Percentiles rank a stretch among this genome's conserved stretches.
Evolutionary conservation across 2,329 filamentous ascomycete species (phyloP).

Genomic region (Botrytis porri): DNA sequence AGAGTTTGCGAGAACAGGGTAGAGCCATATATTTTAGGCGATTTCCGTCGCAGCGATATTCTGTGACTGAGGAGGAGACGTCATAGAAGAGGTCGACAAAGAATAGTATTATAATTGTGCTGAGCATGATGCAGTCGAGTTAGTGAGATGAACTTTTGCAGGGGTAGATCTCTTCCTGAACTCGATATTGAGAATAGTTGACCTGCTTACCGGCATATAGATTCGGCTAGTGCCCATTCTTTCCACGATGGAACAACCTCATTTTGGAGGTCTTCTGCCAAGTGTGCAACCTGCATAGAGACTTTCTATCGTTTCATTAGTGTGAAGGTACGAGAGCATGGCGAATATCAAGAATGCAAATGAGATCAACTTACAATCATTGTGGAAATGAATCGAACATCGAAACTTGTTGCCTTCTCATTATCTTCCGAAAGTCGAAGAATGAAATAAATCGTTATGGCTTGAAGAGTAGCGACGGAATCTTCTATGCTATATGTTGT

Average conservation of each 20-base stretch:
- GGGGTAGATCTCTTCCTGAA: too few relatives aligned
- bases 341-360: not conserved
- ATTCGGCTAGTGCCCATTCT: slow-evolving; percentile 24
- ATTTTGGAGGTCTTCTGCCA: not conserved
- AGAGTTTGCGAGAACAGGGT: slow-evolving; percentile 23
- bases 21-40: slow-evolving; percentile 16
- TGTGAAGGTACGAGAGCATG: not conserved
- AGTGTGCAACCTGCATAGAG: not conserved
- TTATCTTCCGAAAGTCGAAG: slow-evolving; percentile 25
- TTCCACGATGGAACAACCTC: slow-evolving; percentile 18
- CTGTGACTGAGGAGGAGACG: not conserved
- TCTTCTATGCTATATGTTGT: slow-evolving; percentile 14
- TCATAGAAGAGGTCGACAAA: slow-evolving; percentile 25
- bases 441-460: slow-evolving; percentile 25
- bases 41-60: slow-evolving; percentile 19
- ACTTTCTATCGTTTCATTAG: slow-evolving; percentile 8
- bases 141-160: not conserved
- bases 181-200: too few relatives aligned
- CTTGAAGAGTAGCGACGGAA: slow-evolving; percentile 27
- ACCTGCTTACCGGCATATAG: slow-evolving; percentile 23
- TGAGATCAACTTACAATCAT: slow-evolving; percentile 22
- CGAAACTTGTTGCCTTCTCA: slow-evolving; percentile 24
- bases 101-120: slow-evolving; percentile 24
- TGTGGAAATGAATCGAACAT: slow-evolving; percentile 23
- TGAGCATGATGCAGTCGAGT: not conserved